Base-by-base conservation (phyloP, 2,329 filamentous ascomycete species). In the Hymenoscyphus infarciens region DNA sequence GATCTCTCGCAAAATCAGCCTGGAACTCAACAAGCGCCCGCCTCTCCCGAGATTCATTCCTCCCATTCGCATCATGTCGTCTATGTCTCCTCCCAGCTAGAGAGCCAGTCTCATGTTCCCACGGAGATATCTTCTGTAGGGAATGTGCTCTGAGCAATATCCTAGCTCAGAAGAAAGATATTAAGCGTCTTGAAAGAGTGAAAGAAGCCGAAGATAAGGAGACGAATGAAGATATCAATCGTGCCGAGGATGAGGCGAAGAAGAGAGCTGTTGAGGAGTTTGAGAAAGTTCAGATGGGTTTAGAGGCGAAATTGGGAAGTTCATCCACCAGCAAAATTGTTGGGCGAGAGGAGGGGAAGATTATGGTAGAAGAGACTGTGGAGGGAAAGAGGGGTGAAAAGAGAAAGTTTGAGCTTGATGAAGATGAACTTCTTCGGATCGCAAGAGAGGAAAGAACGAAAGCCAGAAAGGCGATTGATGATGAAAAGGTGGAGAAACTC, bases 131-230 rank as follows among this genome's bases (percentile, higher is more conserved):
- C 15, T 98, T 98, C 79, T 99, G 94, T 76, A 87, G 92, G 69
- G 95, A 98, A 79, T 99, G 94, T 78, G 93, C 92, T 8, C 85
- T 98, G 60, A 87, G 82, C 69, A 97, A 98, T 71, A 87, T 99
- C n/a, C 82, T 98, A 1, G 84, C 92, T 0, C 94, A 99, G 76
- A 88, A 91, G 69, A 90, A 93, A 77, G 95, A 98, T 74, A 93
- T 96, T 67, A 95, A 92, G 74, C 85, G 95, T 0, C 74, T 90
- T 2, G 90, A 91, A 64, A 89, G 85, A 69, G 82, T 84, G 25
- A 81, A 84, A 22, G 86, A 88, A 67, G 79, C 82, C 33, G 83
- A 85, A 31, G 80, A 82, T 65, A 81, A 83, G 61, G 89, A 92
- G 29, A 79, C 82, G 6, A 80, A 82, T 4, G 88, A 90, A 64